phyloP scores from a whole-genome alignment of 2,329 filamentous ascomycete species.

The Chaetomiaceae sp. region DNA sequence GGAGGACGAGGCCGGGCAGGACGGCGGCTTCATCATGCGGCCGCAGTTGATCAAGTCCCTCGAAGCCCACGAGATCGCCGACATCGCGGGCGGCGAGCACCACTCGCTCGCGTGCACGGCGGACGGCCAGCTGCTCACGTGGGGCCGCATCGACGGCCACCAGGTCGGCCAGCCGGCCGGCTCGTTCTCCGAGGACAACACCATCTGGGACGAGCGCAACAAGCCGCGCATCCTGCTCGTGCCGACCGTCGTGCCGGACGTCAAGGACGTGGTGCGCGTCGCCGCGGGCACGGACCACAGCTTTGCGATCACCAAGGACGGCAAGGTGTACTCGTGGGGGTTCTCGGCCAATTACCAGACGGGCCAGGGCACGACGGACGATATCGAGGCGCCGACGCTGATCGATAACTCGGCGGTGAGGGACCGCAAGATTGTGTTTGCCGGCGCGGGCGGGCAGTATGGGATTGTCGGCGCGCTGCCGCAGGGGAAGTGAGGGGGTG shows the following conservation, averaged over 20 bases:
- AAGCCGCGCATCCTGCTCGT: conserved; percentile 65
- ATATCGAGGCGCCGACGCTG: conserved; percentile 67
- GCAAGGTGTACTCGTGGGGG: conserved; percentile 71
- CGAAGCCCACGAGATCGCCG: conserved; percentile 54
- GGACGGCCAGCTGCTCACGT: conserved; percentile 52
- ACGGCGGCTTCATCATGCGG: conserved; percentile 65
- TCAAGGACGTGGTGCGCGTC: conserved; percentile 51
- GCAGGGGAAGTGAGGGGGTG: conserved; percentile 16
- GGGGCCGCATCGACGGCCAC: conserved; percentile 52
- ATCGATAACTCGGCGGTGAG: conserved; percentile 81
- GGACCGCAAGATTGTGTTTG: conserved; percentile 66
- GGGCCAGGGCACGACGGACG: conserved; percentile 70
- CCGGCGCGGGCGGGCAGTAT: conserved; percentile 85
- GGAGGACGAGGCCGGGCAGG: conserved; percentile 64
- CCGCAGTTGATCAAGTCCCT: conserved; percentile 63
- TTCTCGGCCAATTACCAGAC: conserved; percentile 78
- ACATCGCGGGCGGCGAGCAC: conserved; percentile 64
- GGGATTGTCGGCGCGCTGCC: conserved; percentile 52
- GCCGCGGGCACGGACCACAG: conserved; percentile 66
- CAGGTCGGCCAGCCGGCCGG: conserved; percentile 52
- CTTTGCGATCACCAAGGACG: conserved; percentile 62
- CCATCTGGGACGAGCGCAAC: conserved; percentile 58
- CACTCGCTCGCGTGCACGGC: conserved; percentile 63
- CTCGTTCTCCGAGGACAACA: conserved; percentile 49
- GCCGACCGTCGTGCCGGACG: conserved; percentile 53